A percentile compares a stretch with the other conserved stretches of the same genome.
phyloP scores from a whole-genome alignment of 495 filamentous ascomycete species.

The Margaritispora aquatica region DNA sequence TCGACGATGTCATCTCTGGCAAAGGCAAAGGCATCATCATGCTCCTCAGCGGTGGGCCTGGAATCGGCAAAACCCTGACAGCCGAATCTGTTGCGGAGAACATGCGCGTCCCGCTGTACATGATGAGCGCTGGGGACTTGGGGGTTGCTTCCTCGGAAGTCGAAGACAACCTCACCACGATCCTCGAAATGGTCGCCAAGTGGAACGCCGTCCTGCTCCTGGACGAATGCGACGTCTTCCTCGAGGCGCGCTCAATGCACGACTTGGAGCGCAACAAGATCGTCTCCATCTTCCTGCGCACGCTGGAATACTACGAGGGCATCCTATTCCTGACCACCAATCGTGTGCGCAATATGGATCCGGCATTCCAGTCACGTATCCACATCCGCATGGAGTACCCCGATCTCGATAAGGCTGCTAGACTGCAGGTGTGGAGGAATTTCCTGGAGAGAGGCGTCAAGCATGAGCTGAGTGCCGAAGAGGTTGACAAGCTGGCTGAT shows the following conservation, averaged over 20 bases:
- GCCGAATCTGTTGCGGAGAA: conserved; percentile 37
- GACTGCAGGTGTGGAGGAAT: conserved; percentile 15
- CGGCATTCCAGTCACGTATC: conserved; percentile 18
- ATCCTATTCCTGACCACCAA: conserved; percentile 21
- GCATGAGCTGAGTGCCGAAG: conserved; percentile 6
- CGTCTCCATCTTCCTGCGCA: conserved; percentile 23
- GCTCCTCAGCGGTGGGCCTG: conserved; percentile 40
- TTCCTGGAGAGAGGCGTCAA: conserved; percentile 10
- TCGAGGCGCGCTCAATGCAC: conserved; percentile 20
- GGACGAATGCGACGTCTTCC: conserved; percentile 37
- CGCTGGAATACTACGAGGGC: conserved; percentile 22
- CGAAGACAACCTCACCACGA: conserved; percentile 34
- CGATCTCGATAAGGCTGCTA: conserved; percentile 2
- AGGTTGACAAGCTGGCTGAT: conserved; percentile 10
- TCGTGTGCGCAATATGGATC: conserved; percentile 19
- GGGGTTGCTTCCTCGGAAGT: conserved; percentile 19
- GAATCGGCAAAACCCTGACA: conserved; percentile 53
- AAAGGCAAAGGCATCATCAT: conserved; percentile 23
- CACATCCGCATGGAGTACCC: conserved; percentile 18
- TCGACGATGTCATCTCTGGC: conserved; percentile 21
- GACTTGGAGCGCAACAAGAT: conserved; percentile 21
- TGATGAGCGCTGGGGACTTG: conserved; percentile 20
- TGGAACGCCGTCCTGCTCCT: conserved; percentile 41
- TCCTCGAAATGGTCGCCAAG: conserved; percentile 34
- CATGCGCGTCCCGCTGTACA: conserved; percentile 18